Conservation (phyloP, 2,329 filamentous ascomycete species). For the Plectosphaerella sp. region DNA sequence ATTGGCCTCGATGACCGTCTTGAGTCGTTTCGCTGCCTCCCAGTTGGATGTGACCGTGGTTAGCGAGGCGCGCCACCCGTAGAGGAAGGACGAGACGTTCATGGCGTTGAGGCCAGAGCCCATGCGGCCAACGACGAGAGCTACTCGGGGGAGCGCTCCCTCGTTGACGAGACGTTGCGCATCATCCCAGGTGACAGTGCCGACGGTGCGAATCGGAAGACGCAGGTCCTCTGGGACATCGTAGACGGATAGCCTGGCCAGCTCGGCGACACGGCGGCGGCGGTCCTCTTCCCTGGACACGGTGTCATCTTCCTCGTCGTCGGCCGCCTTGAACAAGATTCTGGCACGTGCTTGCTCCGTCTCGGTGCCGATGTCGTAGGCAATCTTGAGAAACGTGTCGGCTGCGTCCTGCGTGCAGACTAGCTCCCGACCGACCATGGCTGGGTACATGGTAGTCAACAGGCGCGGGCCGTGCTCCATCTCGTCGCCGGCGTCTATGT, state of each 20-base stretch:
- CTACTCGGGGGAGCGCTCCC: slow-evolving; percentile 24
- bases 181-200: slow-evolving; percentile 18
- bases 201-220: slow-evolving; percentile 26
- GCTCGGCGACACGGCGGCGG: slow-evolving; percentile 15
- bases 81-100: slow-evolving; percentile 33
- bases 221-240: slow-evolving; percentile 24
- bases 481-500: slow-evolving; percentile 29
- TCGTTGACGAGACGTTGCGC: slow-evolving; percentile 19
- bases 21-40: slow-evolving; percentile 20
- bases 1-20: slow-evolving; percentile 8
- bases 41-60: slow-evolving; percentile 35
- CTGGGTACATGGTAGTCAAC: slow-evolving; percentile 23
- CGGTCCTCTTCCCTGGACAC: slow-evolving; percentile 7
- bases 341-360: slow-evolving; percentile 29
- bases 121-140: slow-evolving; percentile 23
- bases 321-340: slow-evolving; percentile 17
- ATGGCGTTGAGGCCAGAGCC: slow-evolving; percentile 27
- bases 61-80: slow-evolving; percentile 29
- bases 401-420: slow-evolving; percentile 33
- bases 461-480: slow-evolving; percentile 13
- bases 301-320: slow-evolving; percentile 6
- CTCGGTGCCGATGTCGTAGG: slow-evolving; percentile 29
- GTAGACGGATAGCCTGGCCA: slow-evolving; percentile 26
- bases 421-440: slow-evolving; percentile 24
- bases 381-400: slow-evolving; percentile 29